Conservation (phyloP, 2,329 filamentous ascomycete genomes). For the Hypoxylon sp. region DNA sequence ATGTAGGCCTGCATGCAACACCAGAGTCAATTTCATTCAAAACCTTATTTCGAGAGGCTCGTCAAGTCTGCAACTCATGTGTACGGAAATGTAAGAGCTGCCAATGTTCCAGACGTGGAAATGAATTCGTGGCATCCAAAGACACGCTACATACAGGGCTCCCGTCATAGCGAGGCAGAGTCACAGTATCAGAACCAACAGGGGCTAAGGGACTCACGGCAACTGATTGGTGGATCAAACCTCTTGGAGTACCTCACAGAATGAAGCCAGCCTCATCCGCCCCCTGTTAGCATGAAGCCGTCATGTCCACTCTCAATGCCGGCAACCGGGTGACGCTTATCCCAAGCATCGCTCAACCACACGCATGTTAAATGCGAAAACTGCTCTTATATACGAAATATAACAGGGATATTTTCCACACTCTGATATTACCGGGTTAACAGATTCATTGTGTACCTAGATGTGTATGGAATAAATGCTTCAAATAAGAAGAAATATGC, state of each 20-base stretch:
- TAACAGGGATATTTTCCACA: not conserved
- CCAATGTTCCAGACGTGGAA: slow-evolving; percentile 13
- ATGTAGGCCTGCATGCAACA: slow-evolving; percentile 1
- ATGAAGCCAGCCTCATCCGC: slow-evolving; percentile 38
- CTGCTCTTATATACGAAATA: slow-evolving; percentile 10
- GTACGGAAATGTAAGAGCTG: not conserved
- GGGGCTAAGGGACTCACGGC: slow-evolving; percentile 23
- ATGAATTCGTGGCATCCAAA: slow-evolving; percentile 33
- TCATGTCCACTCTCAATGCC: slow-evolving; percentile 32
- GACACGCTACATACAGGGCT: slow-evolving; percentile 19
- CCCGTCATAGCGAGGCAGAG: slow-evolving; percentile 24
- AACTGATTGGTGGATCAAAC: slow-evolving; percentile 41
- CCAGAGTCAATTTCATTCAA: slow-evolving; percentile 5
- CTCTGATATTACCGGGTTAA: not conserved
- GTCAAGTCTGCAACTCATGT: not conserved
- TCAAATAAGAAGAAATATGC: not conserved
- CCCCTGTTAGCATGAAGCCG: slow-evolving; percentile 40
- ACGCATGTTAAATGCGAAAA: slow-evolving; percentile 6
- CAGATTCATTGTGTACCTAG: too few species aligned
- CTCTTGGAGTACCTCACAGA: slow-evolving; percentile 39
- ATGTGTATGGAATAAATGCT: not conserved
- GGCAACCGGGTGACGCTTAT: slow-evolving; percentile 20
- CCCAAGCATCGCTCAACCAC: not conserved
- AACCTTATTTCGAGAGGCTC: slow-evolving; percentile 7
- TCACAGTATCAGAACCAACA: slow-evolving; percentile 38